Evolutionary conservation across 2,329 filamentous ascomycete species (phyloP).

Genomic region (Rasamsonia emersonii): DNA sequence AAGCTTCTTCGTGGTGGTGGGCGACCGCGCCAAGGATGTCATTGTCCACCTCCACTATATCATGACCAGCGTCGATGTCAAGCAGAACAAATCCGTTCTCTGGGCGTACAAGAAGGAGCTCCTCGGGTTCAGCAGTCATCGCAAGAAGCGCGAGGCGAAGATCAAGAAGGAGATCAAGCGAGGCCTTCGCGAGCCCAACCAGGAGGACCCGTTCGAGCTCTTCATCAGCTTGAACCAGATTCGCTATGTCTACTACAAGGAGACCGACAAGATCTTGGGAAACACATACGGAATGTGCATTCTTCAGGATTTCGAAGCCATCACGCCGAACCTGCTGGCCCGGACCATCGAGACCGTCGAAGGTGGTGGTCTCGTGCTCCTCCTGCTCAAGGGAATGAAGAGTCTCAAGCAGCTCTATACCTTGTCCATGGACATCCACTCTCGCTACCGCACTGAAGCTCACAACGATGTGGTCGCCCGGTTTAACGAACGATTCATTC

Average conservation of each 20-base stretch:
- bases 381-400: slow-evolving; percentile 91
- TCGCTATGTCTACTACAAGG: slow-evolving; percentile 98
- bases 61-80: slow-evolving; percentile 79
- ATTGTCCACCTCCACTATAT: slow-evolving; percentile 95
- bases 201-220: slow-evolving; percentile 91
- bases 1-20: slow-evolving; percentile 95
- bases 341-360: slow-evolving; percentile 96
- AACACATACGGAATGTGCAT: slow-evolving; percentile 99
- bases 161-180: slow-evolving; percentile 98
- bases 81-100: slow-evolving; percentile 89
- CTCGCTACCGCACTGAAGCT: slow-evolving; percentile 90
- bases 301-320: slow-evolving; percentile 92
- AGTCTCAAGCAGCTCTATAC: slow-evolving; percentile 97
- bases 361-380: slow-evolving; percentile 81
- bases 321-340: slow-evolving; percentile 93
- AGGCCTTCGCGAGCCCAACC: slow-evolving; percentile 83
- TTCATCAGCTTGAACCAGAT: slow-evolving; percentile 96
- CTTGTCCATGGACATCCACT: slow-evolving; percentile 95
- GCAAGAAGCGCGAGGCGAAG: slow-evolving; percentile 95
- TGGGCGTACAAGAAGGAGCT: slow-evolving; percentile 99
- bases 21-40: slow-evolving; percentile 88
- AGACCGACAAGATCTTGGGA: slow-evolving; percentile 96
- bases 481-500: slow-evolving; percentile 95
- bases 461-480: slow-evolving; percentile 89
- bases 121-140: slow-evolving; percentile 87